Evolutionary conservation across 1,139 yeast genomes (phyloP).

Genomic region (Protomyces arabidopsidicola): DNA sequence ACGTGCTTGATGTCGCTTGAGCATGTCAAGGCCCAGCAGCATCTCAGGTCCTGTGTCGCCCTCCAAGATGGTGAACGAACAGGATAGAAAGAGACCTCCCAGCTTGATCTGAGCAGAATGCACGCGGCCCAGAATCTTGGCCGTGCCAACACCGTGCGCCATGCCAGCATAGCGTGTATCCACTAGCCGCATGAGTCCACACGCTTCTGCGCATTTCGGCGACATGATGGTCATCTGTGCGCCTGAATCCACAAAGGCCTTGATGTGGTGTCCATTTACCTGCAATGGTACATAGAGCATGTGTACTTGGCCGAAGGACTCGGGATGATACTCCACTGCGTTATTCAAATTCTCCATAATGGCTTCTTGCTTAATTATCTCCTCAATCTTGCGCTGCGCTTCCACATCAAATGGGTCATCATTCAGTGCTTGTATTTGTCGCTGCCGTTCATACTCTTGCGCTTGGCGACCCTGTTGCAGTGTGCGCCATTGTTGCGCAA

Average conservation of each 20-base stretch:
- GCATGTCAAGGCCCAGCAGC: conserved; percentile 57
- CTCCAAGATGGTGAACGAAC: conserved; percentile 78
- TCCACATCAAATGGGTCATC: conserved; percentile 71
- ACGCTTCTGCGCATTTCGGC: conserved; percentile 65
- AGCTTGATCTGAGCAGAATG: conserved; percentile 85
- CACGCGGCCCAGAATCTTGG: conserved; percentile 72
- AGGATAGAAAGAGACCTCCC: conserved; percentile 63
- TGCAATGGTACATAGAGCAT: conserved; percentile 78
- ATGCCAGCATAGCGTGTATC: conserved; percentile 76
- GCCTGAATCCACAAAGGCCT: conserved; percentile 95
- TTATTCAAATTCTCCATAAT: conserved; percentile 71
- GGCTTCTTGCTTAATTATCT: conserved; percentile 58
- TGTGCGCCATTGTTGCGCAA: conserved; percentile 1
- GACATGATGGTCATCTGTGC: conserved; percentile 86
- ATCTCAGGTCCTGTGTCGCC: conserved; percentile 49
- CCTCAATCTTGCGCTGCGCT: conserved; percentile 62
- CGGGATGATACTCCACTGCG: conserved; percentile 87
- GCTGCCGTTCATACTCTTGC: conserved; percentile 17
- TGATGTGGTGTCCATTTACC: conserved; percentile 73
- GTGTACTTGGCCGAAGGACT: conserved; percentile 69
- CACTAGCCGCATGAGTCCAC: conserved; percentile 68
- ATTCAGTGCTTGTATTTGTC: conserved; percentile 39
- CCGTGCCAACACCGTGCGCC: conserved; percentile 87
- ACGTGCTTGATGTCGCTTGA: conserved; percentile 78
- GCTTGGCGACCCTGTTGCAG: conserved; percentile 13